Base-by-base conservation (phyloP, 148 eudicot species). In the Oxyria digyna region DNA sequence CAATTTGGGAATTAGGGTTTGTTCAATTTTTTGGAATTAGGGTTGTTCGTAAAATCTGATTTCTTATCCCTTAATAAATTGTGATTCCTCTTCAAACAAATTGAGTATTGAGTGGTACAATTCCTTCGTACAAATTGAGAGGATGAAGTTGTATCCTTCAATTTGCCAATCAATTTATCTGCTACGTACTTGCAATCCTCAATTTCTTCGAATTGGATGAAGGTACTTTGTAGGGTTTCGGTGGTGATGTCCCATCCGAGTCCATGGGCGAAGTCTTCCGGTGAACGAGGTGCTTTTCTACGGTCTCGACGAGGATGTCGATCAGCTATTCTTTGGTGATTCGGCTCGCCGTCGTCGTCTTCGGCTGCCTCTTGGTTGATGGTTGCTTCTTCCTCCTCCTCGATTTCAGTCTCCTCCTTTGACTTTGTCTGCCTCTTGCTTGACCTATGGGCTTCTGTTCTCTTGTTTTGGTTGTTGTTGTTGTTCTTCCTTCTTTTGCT, bases 191-290 rank as follows among this genome's bases (percentile, higher is more conserved):
- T 82, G 4, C 87, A 89, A 32, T 89, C 92, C 0, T 82, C 89
- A 32, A 91, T 63, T 6, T 85, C 97, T 0, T 93, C 96, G 70
- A 49, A 89, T 0, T 72, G 14, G 7, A 75, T 65, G 67, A 81
- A 91, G 21, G 80, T 45, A 9, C 63, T n/a, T 0, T 71, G 76
- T 2, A 91, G 85, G 37, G 70, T 81, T 11, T 87, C 96, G 38
- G 84, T 78, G 63, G 87, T 85, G 21, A 96, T 89, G 9, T 87
- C 93, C 87, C 86, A 85, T 0, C 90, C 96, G 8, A 91, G 83
- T 6, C 93, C 93, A 2, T 90, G 88, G 17, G 89, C 67, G 76
- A 87, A 91, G 18, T 80, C 78, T 89, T 91, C 0, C 93, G 77
- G 35, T 79, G 88, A 4, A 84, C 69, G 20, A 74, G 70, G 75